Conservation (phyloP, 352 stramenopile species). For the Pythium phragmiticola region DNA sequence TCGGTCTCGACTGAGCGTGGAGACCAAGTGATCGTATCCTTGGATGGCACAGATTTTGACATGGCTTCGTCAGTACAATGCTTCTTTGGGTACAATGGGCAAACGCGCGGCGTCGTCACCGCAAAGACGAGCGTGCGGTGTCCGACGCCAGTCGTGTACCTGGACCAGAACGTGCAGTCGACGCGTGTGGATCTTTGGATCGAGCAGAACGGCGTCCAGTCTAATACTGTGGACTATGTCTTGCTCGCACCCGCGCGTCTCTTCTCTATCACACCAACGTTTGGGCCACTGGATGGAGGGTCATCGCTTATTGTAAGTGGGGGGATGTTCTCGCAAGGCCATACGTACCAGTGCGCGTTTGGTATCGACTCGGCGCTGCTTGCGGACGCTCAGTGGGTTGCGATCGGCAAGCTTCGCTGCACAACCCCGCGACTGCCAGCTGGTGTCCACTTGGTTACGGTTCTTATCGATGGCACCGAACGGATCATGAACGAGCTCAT, state of each 20-base stretch:
- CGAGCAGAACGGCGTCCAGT: conserved; percentile 14
- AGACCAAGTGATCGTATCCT: neutral
- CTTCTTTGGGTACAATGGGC: conserved; percentile 17
- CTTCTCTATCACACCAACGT: conserved; percentile 7
- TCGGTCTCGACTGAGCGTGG: neutral
- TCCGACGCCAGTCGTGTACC: conserved; percentile 15
- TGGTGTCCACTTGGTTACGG: conserved; percentile 20
- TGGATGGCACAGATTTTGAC: conserved; percentile 21
- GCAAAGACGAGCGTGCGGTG: conserved; percentile 7
- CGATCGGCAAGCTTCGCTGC: conserved; percentile 6
- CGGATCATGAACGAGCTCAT: conserved; percentile 31
- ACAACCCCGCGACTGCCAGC: neutral
- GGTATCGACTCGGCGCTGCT: neutral
- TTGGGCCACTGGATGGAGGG: conserved; percentile 25
- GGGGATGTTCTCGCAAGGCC: conserved; percentile 33
- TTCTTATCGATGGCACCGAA: conserved; percentile 29
- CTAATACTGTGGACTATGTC: conserved; percentile 3
- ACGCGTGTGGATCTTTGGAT: conserved; percentile 14
- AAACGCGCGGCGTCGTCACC: neutral
- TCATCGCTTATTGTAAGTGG: conserved; percentile 31
- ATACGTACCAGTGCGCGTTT: conserved; percentile 17
- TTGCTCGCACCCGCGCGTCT: conserved; percentile 8
- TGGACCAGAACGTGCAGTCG: neutral
- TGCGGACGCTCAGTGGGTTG: neutral
- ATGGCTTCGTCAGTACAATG: neutral